These are phyloP conservation scores for Tulasnella sp. DNA, from an alignment of 768 basidiomycete species.

Conservation along the genomic window DNA sequence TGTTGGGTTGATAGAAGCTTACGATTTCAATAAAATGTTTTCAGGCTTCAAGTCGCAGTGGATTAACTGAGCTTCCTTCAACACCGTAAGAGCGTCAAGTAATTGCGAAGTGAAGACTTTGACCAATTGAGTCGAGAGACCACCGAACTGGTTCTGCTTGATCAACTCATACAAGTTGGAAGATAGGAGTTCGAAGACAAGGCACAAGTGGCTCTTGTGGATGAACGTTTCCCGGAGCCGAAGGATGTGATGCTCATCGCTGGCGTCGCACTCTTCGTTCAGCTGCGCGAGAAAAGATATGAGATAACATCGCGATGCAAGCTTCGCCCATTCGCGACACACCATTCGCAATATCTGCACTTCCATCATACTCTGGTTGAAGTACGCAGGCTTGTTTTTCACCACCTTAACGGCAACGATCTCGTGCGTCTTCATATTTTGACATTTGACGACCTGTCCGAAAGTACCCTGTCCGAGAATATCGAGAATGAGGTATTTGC, in stretches of 20 bases:
- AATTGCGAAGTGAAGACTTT: conserved; percentile 97
- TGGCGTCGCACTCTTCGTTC: conserved; percentile 86
- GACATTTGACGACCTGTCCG: conserved; percentile 98
- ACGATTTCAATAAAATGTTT: conserved; percentile 96
- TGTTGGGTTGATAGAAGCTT: conserved; percentile 18
- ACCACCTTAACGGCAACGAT: conserved; percentile 99
- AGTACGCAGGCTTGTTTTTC: conserved; percentile 99
- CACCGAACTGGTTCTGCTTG: conserved; percentile 99
- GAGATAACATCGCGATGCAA: background rate
- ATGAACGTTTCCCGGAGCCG: conserved; percentile 94
- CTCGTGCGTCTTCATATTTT: conserved; percentile 98
- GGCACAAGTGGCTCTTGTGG: conserved; percentile 90
- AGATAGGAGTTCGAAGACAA: conserved; percentile 93
- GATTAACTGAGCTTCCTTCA: conserved; percentile 92
- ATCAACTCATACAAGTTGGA: conserved; percentile 98
- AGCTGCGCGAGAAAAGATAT: conserved; percentile 39
- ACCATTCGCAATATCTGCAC: conserved; percentile 95
- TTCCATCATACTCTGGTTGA: conserved; percentile 99
- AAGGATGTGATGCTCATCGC: conserved; percentile 93
- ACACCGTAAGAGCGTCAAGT: conserved; percentile 78
- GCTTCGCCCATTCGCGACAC: conserved; percentile 24
- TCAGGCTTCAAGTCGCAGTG: conserved; percentile 99
- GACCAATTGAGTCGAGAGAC: conserved; percentile 90
- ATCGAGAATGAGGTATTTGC: conserved; percentile 91
- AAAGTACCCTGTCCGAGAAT: conserved; percentile 98